Percentiles rank a stretch among this genome's conserved stretches.
Conservation (phyloP, 371 early-diverging fungal genomes). For the Mortierella sp. region DNA sequence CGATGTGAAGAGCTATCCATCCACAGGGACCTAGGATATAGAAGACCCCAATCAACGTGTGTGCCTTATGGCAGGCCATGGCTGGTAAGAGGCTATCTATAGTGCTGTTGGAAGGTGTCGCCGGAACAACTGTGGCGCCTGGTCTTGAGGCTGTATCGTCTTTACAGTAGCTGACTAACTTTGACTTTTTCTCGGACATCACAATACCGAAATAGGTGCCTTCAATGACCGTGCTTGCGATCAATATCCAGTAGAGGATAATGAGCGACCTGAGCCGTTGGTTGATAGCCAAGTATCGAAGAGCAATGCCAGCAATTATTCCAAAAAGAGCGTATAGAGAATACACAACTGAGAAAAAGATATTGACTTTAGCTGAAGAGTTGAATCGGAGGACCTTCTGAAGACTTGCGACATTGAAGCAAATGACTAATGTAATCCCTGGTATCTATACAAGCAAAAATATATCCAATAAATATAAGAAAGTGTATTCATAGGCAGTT, state of each 20-base stretch:
- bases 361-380: slow-evolving; percentile 24
- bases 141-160: background rate
- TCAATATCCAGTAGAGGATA: slow-evolving; percentile 41
- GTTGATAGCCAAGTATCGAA: background rate
- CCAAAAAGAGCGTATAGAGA: slow-evolving; percentile 36
- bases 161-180: slow-evolving; percentile 33
- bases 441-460: slow-evolving; percentile 25
- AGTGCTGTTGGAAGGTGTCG: background rate
- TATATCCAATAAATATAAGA: background rate
- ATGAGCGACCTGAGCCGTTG: slow-evolving; percentile 29
- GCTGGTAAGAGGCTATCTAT: background rate
- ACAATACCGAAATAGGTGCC: slow-evolving; percentile 51
- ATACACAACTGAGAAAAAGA: slow-evolving; percentile 37
- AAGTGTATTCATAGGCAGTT: background rate
- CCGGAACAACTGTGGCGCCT: background rate
- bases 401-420: slow-evolving; percentile 29
- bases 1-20: slow-evolving; percentile 42
- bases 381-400: slow-evolving; percentile 23
- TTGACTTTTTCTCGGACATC: slow-evolving; percentile 36
- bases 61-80: slow-evolving; percentile 2
- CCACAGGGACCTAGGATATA: slow-evolving; percentile 46
- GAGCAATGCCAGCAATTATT: background rate
- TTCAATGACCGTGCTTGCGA: slow-evolving; percentile 28
- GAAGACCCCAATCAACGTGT: slow-evolving; percentile 22
- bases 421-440: slow-evolving; percentile 30